A percentile compares a stretch with the other conserved stretches of the same genome.
phyloP scores from a whole-genome alignment of 345 rosid genomes.

The Citrus hindsii region DNA sequence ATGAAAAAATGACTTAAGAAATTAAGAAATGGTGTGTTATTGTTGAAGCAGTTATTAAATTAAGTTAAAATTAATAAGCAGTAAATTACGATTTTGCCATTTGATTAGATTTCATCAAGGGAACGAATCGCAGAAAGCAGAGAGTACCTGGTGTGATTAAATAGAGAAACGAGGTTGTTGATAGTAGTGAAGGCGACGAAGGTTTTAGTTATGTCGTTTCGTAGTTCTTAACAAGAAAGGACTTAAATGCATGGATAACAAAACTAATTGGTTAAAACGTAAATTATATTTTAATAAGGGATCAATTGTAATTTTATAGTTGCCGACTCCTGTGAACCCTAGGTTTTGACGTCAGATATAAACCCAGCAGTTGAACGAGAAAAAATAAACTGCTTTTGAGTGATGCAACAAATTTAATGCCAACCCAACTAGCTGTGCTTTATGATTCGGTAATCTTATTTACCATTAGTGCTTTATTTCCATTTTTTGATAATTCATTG shows the following conservation, averaged over 20 bases:
- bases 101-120: background rate
- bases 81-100: background rate
- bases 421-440: background rate
- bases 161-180: background rate
- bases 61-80: background rate
- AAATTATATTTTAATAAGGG: background rate
- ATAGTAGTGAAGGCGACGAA: background rate
- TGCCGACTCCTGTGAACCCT: conserved; percentile 8
- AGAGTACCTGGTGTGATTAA: background rate
- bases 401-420: background rate
- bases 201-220: background rate
- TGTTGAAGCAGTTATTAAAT: background rate
- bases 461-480: background rate
- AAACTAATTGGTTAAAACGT: background rate
- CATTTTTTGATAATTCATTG: background rate
- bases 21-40: background rate
- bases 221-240: background rate
- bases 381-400: background rate
- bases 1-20: background rate
- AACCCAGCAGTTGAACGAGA: background rate
- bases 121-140: background rate
- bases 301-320: background rate
- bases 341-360: conserved; percentile 10
- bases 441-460: conserved; percentile 2
- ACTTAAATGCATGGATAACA: background rate